Percentiles rank a stretch among this genome's conserved stretches.
phyloP scores from a whole-genome alignment of 805 yeast genomes.

The Wickerhamomyces bovis region DNA sequence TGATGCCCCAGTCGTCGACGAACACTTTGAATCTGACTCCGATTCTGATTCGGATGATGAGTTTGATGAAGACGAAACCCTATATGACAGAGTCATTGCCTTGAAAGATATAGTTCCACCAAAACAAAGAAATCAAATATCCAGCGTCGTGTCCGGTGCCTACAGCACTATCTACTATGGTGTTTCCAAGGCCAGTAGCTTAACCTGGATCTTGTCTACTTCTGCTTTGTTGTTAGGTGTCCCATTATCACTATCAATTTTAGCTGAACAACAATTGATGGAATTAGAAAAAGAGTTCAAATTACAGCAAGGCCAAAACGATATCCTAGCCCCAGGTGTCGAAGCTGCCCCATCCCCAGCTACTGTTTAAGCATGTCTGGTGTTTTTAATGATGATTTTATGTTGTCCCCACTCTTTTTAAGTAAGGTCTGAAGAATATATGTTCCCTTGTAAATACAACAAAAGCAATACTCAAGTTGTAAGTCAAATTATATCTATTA shows the following conservation, averaged over 20 bases:
- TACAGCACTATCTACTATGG: slow-evolving; percentile 39
- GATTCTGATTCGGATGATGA: slow-evolving; percentile 30
- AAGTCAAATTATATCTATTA: background rate
- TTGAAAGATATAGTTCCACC: slow-evolving; percentile 91
- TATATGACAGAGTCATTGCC: slow-evolving; percentile 84
- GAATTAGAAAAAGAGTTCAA: slow-evolving; percentile 92
- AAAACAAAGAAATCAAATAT: slow-evolving; percentile 56
- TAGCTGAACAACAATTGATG: slow-evolving; percentile 88
- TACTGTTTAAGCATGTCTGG: slow-evolving; percentile 12
- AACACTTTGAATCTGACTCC: slow-evolving; percentile 47
- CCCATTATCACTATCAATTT: slow-evolving; percentile 83
- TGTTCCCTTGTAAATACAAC: background rate
- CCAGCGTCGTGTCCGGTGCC: slow-evolving; percentile 26
- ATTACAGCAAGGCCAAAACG: slow-evolving; percentile 72
- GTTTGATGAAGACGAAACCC: slow-evolving; percentile 70
- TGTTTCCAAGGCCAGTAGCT: slow-evolving; percentile 59
- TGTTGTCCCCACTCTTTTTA: background rate
- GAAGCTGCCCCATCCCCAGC: slow-evolving; percentile 31
- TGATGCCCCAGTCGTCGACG: slow-evolving; percentile 32
- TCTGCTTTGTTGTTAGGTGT: slow-evolving; percentile 83
- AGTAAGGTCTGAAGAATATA: background rate
- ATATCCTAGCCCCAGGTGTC: slow-evolving; percentile 64
- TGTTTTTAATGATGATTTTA: background rate
- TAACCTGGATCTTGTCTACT: slow-evolving; percentile 83
- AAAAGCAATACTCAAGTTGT: background rate